Evolutionary conservation across 352 stramenopile genomes (phyloP), one percentile per base, ranked within the genome.

Genomic region (Phytophthora brassicae): DNA sequence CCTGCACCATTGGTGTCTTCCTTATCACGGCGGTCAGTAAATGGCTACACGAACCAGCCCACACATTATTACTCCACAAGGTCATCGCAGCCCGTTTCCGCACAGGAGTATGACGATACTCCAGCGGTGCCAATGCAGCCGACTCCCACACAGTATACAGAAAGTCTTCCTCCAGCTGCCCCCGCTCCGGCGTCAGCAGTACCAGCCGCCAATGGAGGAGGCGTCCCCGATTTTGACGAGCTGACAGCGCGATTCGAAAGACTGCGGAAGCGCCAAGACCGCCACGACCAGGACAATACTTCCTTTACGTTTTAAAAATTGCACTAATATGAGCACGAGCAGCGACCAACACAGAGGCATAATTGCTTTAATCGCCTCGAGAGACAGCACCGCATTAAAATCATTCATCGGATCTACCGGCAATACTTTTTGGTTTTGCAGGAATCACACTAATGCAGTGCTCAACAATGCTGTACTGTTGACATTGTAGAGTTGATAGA

Each of bases 171-270:
- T 20, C 49, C 53, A 48, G n/a, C 64, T 56, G 13, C 52, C 36
- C 43, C 59, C 14, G 22, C 60, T 22, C 22, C 56, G 14, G 42
- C 46, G 26, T 24, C 60, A 46, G 24, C 54, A 24, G 44, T 53
- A 12, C 22, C 64, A 42, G n/a, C 64, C 16, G 51, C 64, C 8
- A 77, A 81, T 19, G 84, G 76, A 6, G 49, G 38, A 6, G 49
- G 38, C 8, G 70, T 92, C 4, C 85, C 86, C 13, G 86, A 97
- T 66, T 98, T 98, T 73, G 88, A 97, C 52, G 90, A 98, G 64
- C 84, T 99, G 51, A 96, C 92, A 2, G 90, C 90, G 9, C 87
- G 92, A 22, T 99, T 99, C 68, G 87, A 97, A 39, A 83, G 81
- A 6, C 75, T 98, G 56, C 81, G 86, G 36, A 83, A 90, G 66